Base-by-base conservation (phyloP, 1,139 yeast genomes). In the Candida anutae region DNA sequence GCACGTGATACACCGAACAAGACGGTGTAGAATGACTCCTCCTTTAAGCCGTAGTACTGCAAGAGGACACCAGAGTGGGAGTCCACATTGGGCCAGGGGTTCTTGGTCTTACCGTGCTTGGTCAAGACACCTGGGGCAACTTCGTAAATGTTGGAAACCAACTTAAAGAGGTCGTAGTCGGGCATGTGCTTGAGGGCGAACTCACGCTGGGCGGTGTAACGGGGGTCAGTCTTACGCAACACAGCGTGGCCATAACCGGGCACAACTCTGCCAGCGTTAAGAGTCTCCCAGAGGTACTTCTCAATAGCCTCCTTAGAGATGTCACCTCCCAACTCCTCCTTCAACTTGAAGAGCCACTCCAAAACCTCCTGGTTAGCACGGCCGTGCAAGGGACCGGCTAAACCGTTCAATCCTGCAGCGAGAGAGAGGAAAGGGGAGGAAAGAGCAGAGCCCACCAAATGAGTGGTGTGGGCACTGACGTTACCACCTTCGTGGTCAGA, bases 401-500 rank as follows among this genome's bases (percentile, higher is more conserved):
- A 75, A 62, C 97, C 97, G 66, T 84, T 83, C 58, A 88, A 68
- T 60, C 96, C 96, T 33, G 96, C 95, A 38, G 96, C 80, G 47
- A 84, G 77, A 26, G 95, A 82, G 52, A 88, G 72, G 74, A 73
- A 85, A 53, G 96, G 96, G 35, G 94, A 87, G 15, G 95, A 79
- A 48, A 88, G 74, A 34, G 97, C 96, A 21, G 95, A 83, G 46
- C 96, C 96, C 41, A 88, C 96, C 62, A 88, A 73, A 65, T 88
- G 96, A 43, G 97, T 87, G 50, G 96, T 77, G 70, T 88, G 97
- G 29, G 96, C 96, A 38, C 95, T 84, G 38, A 88, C 97, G 55
- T 88, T 88, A 63, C 97, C 97, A 68, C 96, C 96, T 69, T 88
- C 97, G 67, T 88, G 97, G 62, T 88, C 96, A 32, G 94, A 87